Evolutionary conservation across 108 stramenopile genomes (phyloP), one percentile per base, ranked within the genome.

Genomic region (Epithemia pelagica): DNA sequence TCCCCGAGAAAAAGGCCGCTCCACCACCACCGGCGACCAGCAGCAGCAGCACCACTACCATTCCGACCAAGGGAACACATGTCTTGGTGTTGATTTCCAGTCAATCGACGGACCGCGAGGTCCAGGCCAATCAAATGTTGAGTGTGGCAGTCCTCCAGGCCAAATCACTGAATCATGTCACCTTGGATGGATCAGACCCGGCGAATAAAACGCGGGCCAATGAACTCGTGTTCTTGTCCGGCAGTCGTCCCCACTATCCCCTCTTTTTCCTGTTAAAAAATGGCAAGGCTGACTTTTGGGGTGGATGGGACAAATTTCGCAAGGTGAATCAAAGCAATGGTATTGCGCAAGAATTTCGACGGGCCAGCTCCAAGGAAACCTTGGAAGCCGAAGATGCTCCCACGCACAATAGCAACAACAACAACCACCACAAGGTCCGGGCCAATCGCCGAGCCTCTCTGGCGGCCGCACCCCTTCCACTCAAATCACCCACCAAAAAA

Each of bases 161-260:
- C 51, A 27, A 66, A 54, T 33, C 73, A 53, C 66, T 83, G 33
- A 62, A 71, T 33, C 66, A 74, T 62, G 68, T 66, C 20, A 52
- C 59, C 52, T 69, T 92, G 2, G 90, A 92, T 75, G 90, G 86
- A 23, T 81, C 65, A 10, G 75, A 84, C 68, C 74, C 79, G 2
- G 33, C 33, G 64, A 80, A 68, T 64, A 82, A 66, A 33, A 75
- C 76, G 7, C 72, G 62, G 29, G 75, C 87, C 22, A 75, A 85
- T 67, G 64, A 78, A 55, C 67, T 92, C 28, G 87, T 88, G 59
- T 72, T 32, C 18, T 77, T 87, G 10, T 81, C 79, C 59, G 87
- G 87, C 1, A 61, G 74, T 10, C 68, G 86, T 10, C 85, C 71
- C 27, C 74, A 86, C 52, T 92, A 85, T 76, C 90, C 90, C 2